Evolutionary conservation across 371 early-diverging fungal genomes (phyloP).

Genomic region (Dichotomocladium elegans): DNA sequence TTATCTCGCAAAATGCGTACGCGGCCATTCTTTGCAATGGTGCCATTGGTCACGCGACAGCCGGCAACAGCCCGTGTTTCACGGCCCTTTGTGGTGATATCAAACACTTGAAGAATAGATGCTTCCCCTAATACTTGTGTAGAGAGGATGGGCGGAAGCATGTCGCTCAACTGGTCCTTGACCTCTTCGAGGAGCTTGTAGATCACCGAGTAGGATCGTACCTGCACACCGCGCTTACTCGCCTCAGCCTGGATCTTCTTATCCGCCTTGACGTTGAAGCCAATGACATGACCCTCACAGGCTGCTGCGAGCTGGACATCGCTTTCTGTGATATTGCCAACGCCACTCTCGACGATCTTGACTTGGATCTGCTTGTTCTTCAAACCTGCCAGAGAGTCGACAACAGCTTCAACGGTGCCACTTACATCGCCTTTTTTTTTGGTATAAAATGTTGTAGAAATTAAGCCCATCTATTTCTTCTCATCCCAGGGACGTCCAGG

Average conservation of each 20-base stretch:
- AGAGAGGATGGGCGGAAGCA: constrained; percentile 74
- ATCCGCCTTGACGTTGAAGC: constrained; percentile 86
- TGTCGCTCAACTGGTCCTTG: constrained; percentile 70
- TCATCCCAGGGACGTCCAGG: too few relatives aligned
- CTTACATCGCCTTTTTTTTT: constrained; percentile 81
- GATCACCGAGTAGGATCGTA: constrained; percentile 77
- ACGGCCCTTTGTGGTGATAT: constrained; percentile 69
- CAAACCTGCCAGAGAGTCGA: constrained; percentile 70
- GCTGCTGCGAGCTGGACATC: constrained; percentile 74
- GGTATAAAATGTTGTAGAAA: too few relatives aligned
- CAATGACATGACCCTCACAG: constrained; percentile 67
- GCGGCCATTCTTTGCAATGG: constrained; percentile 53
- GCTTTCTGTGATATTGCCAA: constrained; percentile 81
- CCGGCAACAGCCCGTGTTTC: constrained; percentile 75
- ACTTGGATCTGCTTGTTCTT: constrained; percentile 75
- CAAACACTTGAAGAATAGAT: constrained; percentile 77
- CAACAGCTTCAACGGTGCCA: constrained; percentile 92
- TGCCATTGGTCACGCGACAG: constrained; percentile 79
- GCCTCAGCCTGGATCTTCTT: constrained; percentile 70
- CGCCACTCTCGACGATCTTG: constrained; percentile 73
- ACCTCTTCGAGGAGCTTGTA: constrained; percentile 89
- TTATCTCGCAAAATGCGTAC: constrained; percentile 70
- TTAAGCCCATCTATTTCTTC: too few relatives aligned
- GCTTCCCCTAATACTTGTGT: constrained; percentile 88
- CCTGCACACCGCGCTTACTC: constrained; percentile 53